Base-by-base conservation (phyloP, 1,139 yeast genomes). In the Suhomyces guaymorum region DNA sequence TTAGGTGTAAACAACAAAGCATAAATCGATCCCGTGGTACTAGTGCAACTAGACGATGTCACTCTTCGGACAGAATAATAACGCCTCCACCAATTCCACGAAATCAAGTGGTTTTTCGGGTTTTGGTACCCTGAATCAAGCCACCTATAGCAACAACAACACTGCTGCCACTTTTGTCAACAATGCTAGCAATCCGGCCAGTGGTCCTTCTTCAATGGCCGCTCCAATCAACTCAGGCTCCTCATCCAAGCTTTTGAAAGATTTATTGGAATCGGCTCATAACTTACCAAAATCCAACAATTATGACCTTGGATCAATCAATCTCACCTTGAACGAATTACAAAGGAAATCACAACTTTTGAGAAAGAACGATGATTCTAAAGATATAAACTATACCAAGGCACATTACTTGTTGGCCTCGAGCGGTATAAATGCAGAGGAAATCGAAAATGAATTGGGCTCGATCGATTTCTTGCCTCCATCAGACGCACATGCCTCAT, bases 401-500 rank as follows among this genome's bases (percentile, higher is more conserved):
- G 97, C 97, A 0, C 97, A 89, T 52, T 90, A 90, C 55, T 65
- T 90, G 30, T 70, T 92, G 37, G 96, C 97, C 2, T 86, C 94
- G 1, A 84, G 94, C 53, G 97, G 96, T 0, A 73, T 90, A 36
- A 82, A 88, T 38, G 86, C 95, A 28, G 96, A 88, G 51, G 95
- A 88, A 38, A 82, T 92, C 30, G 90, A 85, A 46, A 70, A 72
- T 30, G 90, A 86, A 35, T 64, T 82, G 45, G 73, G 73, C 32
- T 41, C 63, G 9, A 61, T 66, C 21, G 55, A 57, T 26, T 42
- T 59, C 9, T 61, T 66, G n/a, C 35, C 38, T n/a, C 35, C 47
- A 13, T 26, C 32, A 4, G 41, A 40, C 16, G 26, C 41, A 11
- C 18, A 53, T 61, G 19, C 29, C 12, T 18, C 34, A 4, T 9